These are phyloP conservation scores for Penicillium turbatum DNA, from an alignment of 495 filamentous ascomycete species.

Conservation along the genomic window DNA sequence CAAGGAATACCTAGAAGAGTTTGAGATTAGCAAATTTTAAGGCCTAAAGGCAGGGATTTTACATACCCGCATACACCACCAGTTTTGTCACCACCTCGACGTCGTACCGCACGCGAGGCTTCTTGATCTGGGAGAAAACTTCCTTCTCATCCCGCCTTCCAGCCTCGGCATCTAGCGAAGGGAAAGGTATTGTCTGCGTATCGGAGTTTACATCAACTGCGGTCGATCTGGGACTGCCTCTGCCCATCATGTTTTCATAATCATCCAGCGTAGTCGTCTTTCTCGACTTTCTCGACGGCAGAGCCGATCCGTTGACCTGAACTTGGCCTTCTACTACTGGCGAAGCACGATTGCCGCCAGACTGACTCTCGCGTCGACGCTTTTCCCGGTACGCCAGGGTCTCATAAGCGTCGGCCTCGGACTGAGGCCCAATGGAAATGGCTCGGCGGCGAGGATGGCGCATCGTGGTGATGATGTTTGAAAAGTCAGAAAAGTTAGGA, in stretches of 20 bases:
- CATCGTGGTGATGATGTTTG: conserved; percentile 70
- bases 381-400: conserved; percentile 88
- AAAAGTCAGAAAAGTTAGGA: conserved; percentile 78
- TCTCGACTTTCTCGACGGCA: conserved; percentile 24
- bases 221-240: conserved; percentile 37
- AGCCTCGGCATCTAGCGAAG: conserved; percentile 27
- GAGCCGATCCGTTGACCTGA: conserved; percentile 14
- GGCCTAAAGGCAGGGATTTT: background rate
- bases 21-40: background rate
- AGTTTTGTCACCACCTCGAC: conserved; percentile 96
- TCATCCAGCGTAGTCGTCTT: conserved; percentile 49
- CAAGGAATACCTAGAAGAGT: conserved; percentile 28
- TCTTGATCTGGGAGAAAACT: conserved; percentile 79
- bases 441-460: conserved; percentile 75
- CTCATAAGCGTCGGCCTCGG: conserved; percentile 93
- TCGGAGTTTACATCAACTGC: conserved; percentile 23
- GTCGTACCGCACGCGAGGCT: conserved; percentile 89
- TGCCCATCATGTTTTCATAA: conserved; percentile 69
- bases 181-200: conserved; percentile 25
- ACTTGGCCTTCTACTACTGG: conserved; percentile 20
- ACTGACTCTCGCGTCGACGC: conserved; percentile 68
- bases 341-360: conserved; percentile 26
- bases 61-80: conserved; percentile 86
- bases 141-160: conserved; percentile 63
- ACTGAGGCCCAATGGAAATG: conserved; percentile 89